Base-by-base conservation (phyloP, 805 yeast genomes). In the Saturnispora quitensis region DNA sequence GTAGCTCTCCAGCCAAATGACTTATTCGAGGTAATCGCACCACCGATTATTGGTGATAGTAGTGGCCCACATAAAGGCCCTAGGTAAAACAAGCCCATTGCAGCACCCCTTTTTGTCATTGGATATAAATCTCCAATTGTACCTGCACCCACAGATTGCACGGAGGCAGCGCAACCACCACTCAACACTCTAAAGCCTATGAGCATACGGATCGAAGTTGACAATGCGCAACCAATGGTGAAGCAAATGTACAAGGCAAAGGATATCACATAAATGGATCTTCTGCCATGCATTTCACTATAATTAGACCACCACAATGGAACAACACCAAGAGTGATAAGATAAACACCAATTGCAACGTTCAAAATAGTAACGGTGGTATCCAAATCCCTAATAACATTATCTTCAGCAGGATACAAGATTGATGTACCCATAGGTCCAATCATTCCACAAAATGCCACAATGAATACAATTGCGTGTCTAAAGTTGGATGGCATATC, bases 371-470 rank as follows among this genome's bases (percentile, higher is more conserved):
- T 69, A 1, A 75, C 75, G 4, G 78, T 60, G 0, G 95, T 82
- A 43, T 81, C 44, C 17, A 86, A 72, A 18, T 78, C 80, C 1
- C 57, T 55, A 4, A 76, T 75, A 42, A 88, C 75, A 50, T 78
- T 76, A 34, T 77, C 77, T 20, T 86, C 77, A 0, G 93, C 91
- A 0, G 96, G 96, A 47, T 85, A 76, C 60, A 88, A 73, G 48
- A 88, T 86, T 0, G 93, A 83, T 1, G 93, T 83, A 12, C 93
- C 95, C 93, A 88, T 85, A 5, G 96, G 95, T 0, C 95, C 96
- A 50, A 85, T 76, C 62, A 84, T 69, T 1, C 90, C 85, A 6
- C 90, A 89, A 53, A 77, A 68, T 0, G 91, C 90, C 47, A 87
- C 79, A 15, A 86, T 69, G 34, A 77, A 69, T 0, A 86, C 85